Base-by-base conservation (phyloP, 331 rosid species). In the Quercus tomentella region DNA sequence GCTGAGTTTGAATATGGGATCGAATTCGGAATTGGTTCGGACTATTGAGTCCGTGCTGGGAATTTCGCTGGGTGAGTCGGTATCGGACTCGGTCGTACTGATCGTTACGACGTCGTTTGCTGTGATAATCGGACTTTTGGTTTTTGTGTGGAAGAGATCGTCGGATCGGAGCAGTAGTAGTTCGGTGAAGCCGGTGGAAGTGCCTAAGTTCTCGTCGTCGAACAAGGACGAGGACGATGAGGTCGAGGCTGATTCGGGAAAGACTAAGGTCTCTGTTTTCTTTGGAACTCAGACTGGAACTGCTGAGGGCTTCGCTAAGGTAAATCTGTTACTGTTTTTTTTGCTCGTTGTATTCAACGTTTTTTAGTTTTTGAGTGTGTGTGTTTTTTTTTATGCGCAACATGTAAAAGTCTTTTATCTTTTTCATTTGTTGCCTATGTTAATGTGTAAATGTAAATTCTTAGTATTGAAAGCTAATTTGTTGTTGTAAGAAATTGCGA, bases 221-320 rank as follows among this genome's bases (percentile, higher is more conserved):
- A 49, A 41, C 25, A 76, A 86, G 82, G 94, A 90, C 0, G 92
- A 89, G 41, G 91, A 91, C 1, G 96, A 88, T 11, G 94, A 93
- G 35, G 66, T 73, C 52, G 94, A 93, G 33, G 82, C 82, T 37
- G 89, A 43, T 25, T 68, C 73, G 1, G 97, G 91, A 12, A 93
- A 91, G 87, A 83, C 82, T 22, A 88, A 87, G 90, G 93, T 91
- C 15, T 76, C 93, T 35, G 41, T 91, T 66, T 89, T 93, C 82
- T 93, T 85, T 49, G 97, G 97, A 31, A 93, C 97, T 87, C 97
- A 93, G 82, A 93, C 97, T 63, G 97, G 97, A 6, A 93, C 97
- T 8, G 97, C 97, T 2, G 97, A 93, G 75, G 94, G 97, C n/a
- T 93, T 93, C 70, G 93, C 97, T 21, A 93, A 93, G 97, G 97